phyloP scores from a whole-genome alignment of 176 grass and related monocot species.

The Tillandsia fasciculata region DNA sequence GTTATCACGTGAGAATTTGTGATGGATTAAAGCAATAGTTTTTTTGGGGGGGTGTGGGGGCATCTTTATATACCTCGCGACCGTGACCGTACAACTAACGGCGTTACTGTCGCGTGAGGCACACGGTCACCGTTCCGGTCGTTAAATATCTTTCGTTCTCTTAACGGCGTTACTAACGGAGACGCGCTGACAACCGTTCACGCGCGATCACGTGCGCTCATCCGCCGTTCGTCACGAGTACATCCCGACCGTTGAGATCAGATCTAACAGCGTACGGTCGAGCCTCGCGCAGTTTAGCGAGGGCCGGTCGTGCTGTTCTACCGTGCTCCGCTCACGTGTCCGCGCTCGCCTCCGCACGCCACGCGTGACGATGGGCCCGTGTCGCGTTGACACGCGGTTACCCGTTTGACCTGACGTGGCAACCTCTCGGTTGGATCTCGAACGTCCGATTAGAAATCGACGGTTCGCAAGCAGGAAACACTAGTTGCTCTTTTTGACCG shows the following conservation, averaged over 20 bases:
- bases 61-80: slow-evolving; percentile 26
- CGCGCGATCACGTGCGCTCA: neutral
- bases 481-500: no score
- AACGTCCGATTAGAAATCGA: neutral
- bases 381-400: slow-evolving; percentile 20
- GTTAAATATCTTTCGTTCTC: neutral
- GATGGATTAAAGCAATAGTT: neutral
- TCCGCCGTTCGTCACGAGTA: neutral
- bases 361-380: slow-evolving; percentile 16
- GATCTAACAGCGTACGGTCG: neutral
- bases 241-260: accelerated
- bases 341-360: slow-evolving; percentile 3
- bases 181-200: no score
- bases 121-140: slow-evolving; percentile 48
- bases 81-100: slow-evolving; percentile 24
- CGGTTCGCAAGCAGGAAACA: no score
- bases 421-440: slow-evolving; percentile 2
- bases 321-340: slow-evolving; percentile 1
- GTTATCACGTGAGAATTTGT: neutral
- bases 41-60: slow-evolving; percentile 6
- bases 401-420: slow-evolving; percentile 38
- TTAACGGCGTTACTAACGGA: neutral
- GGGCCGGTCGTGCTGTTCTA: neutral
- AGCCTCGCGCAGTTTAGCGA: neutral
- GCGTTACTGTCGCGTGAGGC: neutral